Percentiles rank a stretch among this genome's conserved stretches.
Evolutionary conservation across 345 rosid genomes (phyloP).

Genomic region (Linum trigynum): DNA sequence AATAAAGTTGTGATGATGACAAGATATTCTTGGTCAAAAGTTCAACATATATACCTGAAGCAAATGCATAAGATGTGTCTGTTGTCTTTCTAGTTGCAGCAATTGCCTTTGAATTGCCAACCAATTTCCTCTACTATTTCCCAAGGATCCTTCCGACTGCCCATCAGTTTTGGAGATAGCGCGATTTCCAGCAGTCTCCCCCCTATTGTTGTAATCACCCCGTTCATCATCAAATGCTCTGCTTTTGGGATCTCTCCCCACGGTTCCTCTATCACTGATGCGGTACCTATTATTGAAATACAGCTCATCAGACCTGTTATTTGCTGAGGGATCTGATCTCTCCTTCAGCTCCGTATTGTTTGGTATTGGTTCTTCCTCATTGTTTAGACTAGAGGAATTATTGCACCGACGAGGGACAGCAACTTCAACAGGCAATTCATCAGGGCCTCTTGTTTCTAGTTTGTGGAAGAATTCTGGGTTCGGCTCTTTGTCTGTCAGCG

Average conservation of each 20-base stretch:
- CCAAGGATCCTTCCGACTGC: slow-evolving; percentile 69
- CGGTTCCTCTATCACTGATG: slow-evolving; percentile 32
- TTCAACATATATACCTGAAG: slow-evolving; percentile 53
- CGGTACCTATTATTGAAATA: slow-evolving; percentile 28
- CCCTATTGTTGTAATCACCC: slow-evolving; percentile 42
- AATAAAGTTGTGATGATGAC: slow-evolving; percentile 9
- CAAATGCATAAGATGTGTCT: slow-evolving; percentile 84
- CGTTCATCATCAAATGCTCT: slow-evolving; percentile 50
- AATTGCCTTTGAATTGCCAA: slow-evolving; percentile 94
- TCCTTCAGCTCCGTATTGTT: slow-evolving; percentile 39
- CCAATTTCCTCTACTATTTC: slow-evolving; percentile 78
- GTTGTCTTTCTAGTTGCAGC: slow-evolving; percentile 87
- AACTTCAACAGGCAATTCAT: slow-evolving; percentile 85
- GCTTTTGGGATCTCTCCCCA: slow-evolving; percentile 42
- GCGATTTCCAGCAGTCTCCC: slow-evolving; percentile 35
- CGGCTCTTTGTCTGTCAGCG: slow-evolving; percentile 66
- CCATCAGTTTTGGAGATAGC: slow-evolving; percentile 45
- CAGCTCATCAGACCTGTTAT: slow-evolving; percentile 33
- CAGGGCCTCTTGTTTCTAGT: slow-evolving; percentile 67
- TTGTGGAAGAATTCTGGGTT: slow-evolving; percentile 97
- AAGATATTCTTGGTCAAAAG: slow-evolving; percentile 12
- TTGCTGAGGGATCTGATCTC: slow-evolving; percentile 38
- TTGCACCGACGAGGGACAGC: slow-evolving; percentile 68
- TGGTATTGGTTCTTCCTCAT: slow-evolving; percentile 45
- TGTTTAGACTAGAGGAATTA: slow-evolving; percentile 46